A percentile compares a stretch with the other conserved stretches of the same genome.
Conservation (phyloP, 1,284 basidiomycete genomes). For the Cystobasidium pallidum region DNA sequence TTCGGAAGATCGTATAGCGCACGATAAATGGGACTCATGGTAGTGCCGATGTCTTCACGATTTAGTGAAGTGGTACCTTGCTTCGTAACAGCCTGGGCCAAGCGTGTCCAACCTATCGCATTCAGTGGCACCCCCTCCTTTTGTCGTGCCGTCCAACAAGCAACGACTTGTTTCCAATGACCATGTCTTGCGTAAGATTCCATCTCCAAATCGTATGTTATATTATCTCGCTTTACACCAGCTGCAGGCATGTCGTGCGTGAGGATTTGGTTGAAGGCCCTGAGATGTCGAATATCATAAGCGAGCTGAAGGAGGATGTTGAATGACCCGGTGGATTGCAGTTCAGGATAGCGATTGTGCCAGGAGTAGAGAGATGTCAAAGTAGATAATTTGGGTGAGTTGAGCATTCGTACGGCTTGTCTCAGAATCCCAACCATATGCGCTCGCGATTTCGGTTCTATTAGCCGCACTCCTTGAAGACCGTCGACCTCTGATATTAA, state of each 20-base stretch:
- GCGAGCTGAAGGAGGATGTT: constrained; percentile 27
- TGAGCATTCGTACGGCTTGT: background rate
- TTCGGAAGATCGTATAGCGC: constrained; percentile 36
- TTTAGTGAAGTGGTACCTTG: constrained; percentile 30
- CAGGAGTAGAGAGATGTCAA: background rate
- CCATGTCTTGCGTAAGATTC: constrained; percentile 19
- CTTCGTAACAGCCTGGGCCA: constrained; percentile 30
- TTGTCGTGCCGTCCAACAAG: constrained; percentile 11
- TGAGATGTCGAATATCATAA: constrained; percentile 12
- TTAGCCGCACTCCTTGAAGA: background rate
- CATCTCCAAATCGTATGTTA: constrained; percentile 31
- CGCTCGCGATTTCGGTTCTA: background rate
- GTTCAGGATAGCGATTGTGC: constrained; percentile 7
- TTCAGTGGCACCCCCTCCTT: constrained; percentile 7
- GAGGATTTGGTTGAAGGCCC: constrained; percentile 18
- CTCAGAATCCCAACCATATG: constrained; percentile 3
- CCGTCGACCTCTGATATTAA: background rate
- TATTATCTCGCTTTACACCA: constrained; percentile 3
- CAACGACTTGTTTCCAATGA: constrained; percentile 23
- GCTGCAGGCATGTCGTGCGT: constrained; percentile 9
- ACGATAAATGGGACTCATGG: constrained; percentile 34
- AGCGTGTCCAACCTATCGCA: constrained; percentile 34
- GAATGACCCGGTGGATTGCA: constrained; percentile 21
- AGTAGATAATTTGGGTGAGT: background rate
- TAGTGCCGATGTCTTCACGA: background rate